Base-by-base conservation (phyloP, 2,329 filamentous ascomycete species). In the Fusarium vanettenii region DNA sequence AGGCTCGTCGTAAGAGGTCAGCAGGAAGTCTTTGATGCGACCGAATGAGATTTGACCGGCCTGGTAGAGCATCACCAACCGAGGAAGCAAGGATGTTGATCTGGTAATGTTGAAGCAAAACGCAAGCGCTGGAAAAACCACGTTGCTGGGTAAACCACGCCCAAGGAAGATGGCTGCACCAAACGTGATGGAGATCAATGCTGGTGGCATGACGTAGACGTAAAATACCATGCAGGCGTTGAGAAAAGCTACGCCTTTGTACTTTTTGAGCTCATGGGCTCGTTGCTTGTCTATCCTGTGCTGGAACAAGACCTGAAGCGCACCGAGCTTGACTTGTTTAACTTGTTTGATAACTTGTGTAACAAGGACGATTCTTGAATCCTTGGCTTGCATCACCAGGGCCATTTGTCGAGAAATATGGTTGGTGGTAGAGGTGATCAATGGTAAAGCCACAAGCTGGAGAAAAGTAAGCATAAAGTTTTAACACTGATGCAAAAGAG, bases 401-500 rank as follows among this genome's bases (percentile, higher is more conserved):
- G 9, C 39, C 39, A 41, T 41, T 11, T 41, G 39, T 7, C 8
- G 39, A 20, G 39, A 41, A 0, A 41, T 41, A 2, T 1, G 18
- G 5, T 41, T 20, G 39, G 39, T 41, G 18, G 39, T 41, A n/a
- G 0, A n/a, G 3, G 39, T 5, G 3, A 41, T 41, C 9, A 41
- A 11, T 1, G n/a, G 39, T 6, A 41, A 41, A 4, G 39, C 10
- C 10, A 41, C 39, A 10, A 41, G 8, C 39, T 41, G 5, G 39
- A 41, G 18, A 41, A 41, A 20, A 41, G 39, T 20, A n/a, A 41
- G 39, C 5, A 20, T 5, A 2, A 2, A 11, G 37, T 1, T 10
- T 11, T 18, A 5, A 3, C 2, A 0, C 16, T 7, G 33, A 35
- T 1, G 18, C 5, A 41, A 20, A 11, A 6, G 3, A 11, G 5